Evolutionary conservation across 805 yeast species (phyloP).

Genomic region (Lachancea kluyveri): DNA sequence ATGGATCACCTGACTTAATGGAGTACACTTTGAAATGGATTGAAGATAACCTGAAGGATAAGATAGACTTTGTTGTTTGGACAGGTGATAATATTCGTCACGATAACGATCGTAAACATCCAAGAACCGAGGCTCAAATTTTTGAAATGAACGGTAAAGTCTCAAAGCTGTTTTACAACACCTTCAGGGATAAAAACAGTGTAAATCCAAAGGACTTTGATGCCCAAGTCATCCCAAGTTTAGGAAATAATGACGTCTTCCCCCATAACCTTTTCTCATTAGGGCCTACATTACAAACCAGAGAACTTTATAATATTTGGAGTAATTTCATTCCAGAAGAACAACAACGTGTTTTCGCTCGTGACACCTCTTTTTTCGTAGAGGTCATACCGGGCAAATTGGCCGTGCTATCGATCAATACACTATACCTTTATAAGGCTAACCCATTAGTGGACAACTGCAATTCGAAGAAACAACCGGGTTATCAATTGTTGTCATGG

Average conservation of each 20-base stretch:
- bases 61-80: constrained; percentile 83
- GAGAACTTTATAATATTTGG: constrained; percentile 75
- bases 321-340: constrained; percentile 64
- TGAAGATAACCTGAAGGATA: constrained; percentile 54
- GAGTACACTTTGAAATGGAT: constrained; percentile 65
- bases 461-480: constrained; percentile 67
- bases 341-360: constrained; percentile 66
- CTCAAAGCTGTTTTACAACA: constrained; percentile 43
- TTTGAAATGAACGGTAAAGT: constrained; percentile 61
- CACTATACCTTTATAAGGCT: constrained; percentile 65
- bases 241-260: constrained; percentile 85
- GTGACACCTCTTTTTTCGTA: constrained; percentile 67
- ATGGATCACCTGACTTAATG: constrained; percentile 59
- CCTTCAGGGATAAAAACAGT: constrained; percentile 45
- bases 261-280: constrained; percentile 83
- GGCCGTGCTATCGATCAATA: constrained; percentile 74
- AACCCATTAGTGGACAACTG: constrained; percentile 84
- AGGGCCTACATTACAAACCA: constrained; percentile 84
- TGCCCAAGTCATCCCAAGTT: constrained; percentile 55
- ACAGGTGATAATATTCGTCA: constrained; percentile 87
- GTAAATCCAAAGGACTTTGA: constrained; percentile 40
- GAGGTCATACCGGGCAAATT: constrained; percentile 77
- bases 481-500: constrained; percentile 73
- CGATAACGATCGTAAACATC: constrained; percentile 68
- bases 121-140: constrained; percentile 68